Evolutionary conservation across 2,329 filamentous ascomycete genomes (phyloP).

Genomic region (Cyanodermella asteris): DNA sequence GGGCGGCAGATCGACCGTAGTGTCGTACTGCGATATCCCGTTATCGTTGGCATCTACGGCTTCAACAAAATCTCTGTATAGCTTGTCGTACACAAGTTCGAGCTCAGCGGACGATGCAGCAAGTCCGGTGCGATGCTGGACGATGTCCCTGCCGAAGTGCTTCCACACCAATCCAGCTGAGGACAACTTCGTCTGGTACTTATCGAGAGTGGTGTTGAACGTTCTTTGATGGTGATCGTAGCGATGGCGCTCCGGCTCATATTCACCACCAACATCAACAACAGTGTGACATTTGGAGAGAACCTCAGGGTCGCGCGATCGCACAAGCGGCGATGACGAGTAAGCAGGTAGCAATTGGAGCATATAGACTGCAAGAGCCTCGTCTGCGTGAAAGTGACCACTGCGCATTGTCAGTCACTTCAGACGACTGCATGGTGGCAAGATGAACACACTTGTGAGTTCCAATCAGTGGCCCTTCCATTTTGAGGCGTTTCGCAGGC

Average conservation of each 20-base stretch:
- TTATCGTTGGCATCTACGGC: constrained; percentile 97
- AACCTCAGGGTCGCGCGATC: constrained; percentile 62
- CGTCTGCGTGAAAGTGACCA: constrained; percentile 96
- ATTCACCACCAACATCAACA: constrained; percentile 92
- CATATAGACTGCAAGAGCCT: constrained; percentile 91
- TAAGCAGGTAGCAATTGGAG: constrained; percentile 76
- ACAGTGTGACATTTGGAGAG: constrained; percentile 79
- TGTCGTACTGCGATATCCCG: constrained; percentile 67
- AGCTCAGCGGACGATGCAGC: constrained; percentile 44
- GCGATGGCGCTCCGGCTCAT: constrained; percentile 52
- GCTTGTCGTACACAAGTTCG: constrained; percentile 57
- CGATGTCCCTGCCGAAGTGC: constrained; percentile 76
- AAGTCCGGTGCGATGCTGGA: constrained; percentile 43
- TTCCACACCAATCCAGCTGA: constrained; percentile 87
- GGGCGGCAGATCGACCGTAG: constrained; percentile 47
- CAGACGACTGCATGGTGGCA: constrained; percentile 3
- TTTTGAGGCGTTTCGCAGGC: constrained; percentile 66
- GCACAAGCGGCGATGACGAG: constrained; percentile 48
- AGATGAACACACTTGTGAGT: constrained; percentile 53
- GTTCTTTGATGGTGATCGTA: constrained; percentile 96
- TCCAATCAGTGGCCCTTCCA: constrained; percentile 51
- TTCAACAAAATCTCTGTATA: constrained; percentile 87
- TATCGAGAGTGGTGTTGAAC: constrained; percentile 70
- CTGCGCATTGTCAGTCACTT: constrained; percentile 13
- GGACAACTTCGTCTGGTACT: constrained; percentile 67